Conservation (phyloP, 352 stramenopile genomes). For the Phytophthora colocasiae region DNA sequence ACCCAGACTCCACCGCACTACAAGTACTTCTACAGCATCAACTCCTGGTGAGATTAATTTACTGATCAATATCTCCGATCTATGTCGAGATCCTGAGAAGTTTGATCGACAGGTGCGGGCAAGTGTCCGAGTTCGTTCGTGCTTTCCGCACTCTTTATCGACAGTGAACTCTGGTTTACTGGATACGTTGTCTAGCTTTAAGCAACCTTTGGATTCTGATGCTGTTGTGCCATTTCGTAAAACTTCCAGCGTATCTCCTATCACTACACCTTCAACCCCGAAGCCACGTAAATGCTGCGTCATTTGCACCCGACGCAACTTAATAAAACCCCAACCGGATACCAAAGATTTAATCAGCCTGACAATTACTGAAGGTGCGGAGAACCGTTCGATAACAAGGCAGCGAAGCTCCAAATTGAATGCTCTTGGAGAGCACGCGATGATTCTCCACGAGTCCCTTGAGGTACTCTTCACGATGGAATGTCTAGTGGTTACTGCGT, state of each 20-base stretch:
- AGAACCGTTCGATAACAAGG: background rate
- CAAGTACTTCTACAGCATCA: background rate
- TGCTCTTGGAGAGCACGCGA: background rate
- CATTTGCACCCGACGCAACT: slow-evolving; percentile 4
- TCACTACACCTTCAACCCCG: background rate
- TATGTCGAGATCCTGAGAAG: slow-evolving; percentile 14
- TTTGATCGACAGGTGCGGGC: slow-evolving; percentile 7
- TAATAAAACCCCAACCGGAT: slow-evolving; percentile 2
- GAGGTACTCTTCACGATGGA: slow-evolving; percentile 10
- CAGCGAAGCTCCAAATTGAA: background rate
- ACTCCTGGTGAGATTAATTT: background rate
- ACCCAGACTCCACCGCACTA: background rate
- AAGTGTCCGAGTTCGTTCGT: slow-evolving; percentile 12
- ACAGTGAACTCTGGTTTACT: slow-evolving; percentile 1
- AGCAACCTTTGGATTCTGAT: background rate
- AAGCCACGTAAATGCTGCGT: background rate
- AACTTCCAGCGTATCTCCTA: slow-evolving; percentile 7
- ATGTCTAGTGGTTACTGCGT: slow-evolving; percentile 33
- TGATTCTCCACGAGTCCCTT: slow-evolving; percentile 3
- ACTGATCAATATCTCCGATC: background rate
- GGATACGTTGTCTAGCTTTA: slow-evolving; percentile 1
- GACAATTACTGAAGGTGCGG: background rate
- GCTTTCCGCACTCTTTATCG: slow-evolving; percentile 17
- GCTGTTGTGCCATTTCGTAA: slow-evolving; percentile 18
- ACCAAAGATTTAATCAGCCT: slow-evolving; percentile 7